phyloP scores from a whole-genome alignment of 2,329 filamentous ascomycete species.

The Phaeomoniella chlamydospora region DNA sequence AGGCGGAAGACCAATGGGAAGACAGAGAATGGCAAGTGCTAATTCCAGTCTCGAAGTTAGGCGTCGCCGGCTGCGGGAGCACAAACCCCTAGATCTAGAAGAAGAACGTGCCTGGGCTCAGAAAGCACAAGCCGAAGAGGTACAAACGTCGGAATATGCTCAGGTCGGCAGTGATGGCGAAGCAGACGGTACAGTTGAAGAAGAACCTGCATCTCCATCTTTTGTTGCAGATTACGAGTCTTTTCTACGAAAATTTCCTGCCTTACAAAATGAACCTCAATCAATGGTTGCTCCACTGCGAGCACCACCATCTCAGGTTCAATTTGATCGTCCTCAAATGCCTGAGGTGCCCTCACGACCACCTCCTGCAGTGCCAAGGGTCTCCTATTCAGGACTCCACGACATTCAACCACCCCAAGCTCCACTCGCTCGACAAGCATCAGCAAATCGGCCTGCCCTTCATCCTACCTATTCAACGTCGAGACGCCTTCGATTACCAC shows the following conservation, averaged over 20 bases:
- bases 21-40: slow-evolving; percentile 35
- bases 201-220: slow-evolving; percentile 26
- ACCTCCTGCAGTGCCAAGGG: slow-evolving; percentile 51
- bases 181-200: slow-evolving; percentile 27
- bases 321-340: slow-evolving; percentile 37
- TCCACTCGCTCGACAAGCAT: slow-evolving; percentile 27
- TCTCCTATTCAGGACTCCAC: slow-evolving; percentile 69
- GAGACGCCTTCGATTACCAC: slow-evolving; percentile 36
- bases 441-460: slow-evolving; percentile 26
- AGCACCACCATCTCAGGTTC: slow-evolving; percentile 18
- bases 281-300: slow-evolving; percentile 35
- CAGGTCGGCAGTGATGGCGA: slow-evolving; percentile 22
- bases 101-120: slow-evolving; percentile 74
- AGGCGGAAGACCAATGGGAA: slow-evolving; percentile 32
- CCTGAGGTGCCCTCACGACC: slow-evolving; percentile 49
- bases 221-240: slow-evolving; percentile 66
- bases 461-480: slow-evolving; percentile 25
- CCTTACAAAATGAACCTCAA: slow-evolving; percentile 46
- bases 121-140: slow-evolving; percentile 53
- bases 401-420: slow-evolving; percentile 38
- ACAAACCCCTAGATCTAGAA: slow-evolving; percentile 61
- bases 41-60: slow-evolving; percentile 39
- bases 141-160: slow-evolving; percentile 25
- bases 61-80: slow-evolving; percentile 42
- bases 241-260: slow-evolving; percentile 69